Conservation (phyloP, 176 grass and related monocot genomes). For the Bonia amplexicaulis region DNA sequence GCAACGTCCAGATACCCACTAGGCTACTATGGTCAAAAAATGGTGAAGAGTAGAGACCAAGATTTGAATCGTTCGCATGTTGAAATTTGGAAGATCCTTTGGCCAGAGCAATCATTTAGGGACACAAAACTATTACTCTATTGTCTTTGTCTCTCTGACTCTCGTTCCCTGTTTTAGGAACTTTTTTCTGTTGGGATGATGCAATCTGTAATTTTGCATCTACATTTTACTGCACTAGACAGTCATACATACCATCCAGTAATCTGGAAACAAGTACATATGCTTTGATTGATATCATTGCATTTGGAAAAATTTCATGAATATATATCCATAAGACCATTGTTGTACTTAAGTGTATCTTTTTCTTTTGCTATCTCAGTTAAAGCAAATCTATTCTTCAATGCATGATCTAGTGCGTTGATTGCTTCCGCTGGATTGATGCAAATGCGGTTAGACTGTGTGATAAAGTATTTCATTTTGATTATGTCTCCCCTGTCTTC, state of each 20-base stretch:
- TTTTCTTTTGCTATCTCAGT: neutral
- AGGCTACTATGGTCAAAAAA: neutral
- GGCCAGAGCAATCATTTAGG: neutral
- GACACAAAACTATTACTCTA: neutral
- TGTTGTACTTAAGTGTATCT: neutral
- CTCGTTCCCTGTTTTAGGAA: neutral
- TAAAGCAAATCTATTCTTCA: neutral
- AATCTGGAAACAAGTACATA: neutral
- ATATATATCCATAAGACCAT: neutral
- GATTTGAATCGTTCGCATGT: neutral
- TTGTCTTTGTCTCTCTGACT: neutral
- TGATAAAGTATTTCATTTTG: slow-evolving; percentile 1
- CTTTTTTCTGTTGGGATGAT: neutral
- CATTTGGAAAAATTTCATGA: neutral
- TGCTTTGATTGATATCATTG: neutral
- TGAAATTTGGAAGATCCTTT: neutral
- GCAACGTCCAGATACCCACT: neutral
- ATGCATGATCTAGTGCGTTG: neutral
- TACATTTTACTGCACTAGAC: neutral
- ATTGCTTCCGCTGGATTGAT: neutral
- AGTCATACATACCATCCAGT: neutral
- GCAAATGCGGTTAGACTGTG: neutral
- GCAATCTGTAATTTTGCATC: neutral
- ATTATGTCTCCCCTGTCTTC: neutral
- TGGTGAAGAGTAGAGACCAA: neutral